Percentiles rank a stretch among this genome's conserved stretches.
Conservation (phyloP, 2,329 filamentous ascomycete genomes). For the Venturia aucupariae region DNA sequence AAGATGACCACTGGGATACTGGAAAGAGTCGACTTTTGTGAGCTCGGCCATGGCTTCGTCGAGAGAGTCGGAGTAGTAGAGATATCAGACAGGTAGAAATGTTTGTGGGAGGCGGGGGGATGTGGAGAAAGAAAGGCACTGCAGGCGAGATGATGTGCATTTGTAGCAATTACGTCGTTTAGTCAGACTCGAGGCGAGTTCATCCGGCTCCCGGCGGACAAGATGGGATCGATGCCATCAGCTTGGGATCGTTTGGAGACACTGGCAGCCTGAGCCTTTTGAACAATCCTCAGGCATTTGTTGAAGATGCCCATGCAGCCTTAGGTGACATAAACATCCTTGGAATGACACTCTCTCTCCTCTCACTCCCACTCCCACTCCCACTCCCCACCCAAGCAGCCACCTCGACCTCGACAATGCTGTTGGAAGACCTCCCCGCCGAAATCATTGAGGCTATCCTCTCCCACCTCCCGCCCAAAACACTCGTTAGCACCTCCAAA, state of each 20-base stretch:
- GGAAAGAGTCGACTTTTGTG: conserved; percentile 21
- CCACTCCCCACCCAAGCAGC: background rate
- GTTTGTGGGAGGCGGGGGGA: background rate
- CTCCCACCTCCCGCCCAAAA: conserved; percentile 45
- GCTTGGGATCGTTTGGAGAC: too few species aligned
- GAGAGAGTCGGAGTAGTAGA: background rate
- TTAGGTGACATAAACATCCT: too few species aligned
- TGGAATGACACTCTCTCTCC: too few species aligned
- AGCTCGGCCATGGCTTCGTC: conserved; percentile 7
- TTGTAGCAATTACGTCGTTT: conserved; percentile 4
- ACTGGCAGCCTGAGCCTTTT: too few species aligned
- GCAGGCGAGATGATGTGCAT: background rate
- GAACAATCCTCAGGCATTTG: too few species aligned
- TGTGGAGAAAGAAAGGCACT: background rate
- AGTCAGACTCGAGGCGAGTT: background rate
- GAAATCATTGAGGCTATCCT: conserved; percentile 80
- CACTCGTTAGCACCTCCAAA: conserved; percentile 44
- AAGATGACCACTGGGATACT: conserved; percentile 69
- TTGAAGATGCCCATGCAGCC: too few species aligned
- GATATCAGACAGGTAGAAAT: background rate
- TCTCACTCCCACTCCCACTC: background rate
- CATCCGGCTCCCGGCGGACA: background rate
- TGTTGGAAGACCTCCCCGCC: conserved; percentile 44
- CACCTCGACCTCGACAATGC: background rate
- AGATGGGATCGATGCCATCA: too few species aligned